Evolutionary conservation across 2,329 filamentous ascomycete species (phyloP), one percentile per base, ranked within the genome.

Genomic region (Hypoxylon sp.): DNA sequence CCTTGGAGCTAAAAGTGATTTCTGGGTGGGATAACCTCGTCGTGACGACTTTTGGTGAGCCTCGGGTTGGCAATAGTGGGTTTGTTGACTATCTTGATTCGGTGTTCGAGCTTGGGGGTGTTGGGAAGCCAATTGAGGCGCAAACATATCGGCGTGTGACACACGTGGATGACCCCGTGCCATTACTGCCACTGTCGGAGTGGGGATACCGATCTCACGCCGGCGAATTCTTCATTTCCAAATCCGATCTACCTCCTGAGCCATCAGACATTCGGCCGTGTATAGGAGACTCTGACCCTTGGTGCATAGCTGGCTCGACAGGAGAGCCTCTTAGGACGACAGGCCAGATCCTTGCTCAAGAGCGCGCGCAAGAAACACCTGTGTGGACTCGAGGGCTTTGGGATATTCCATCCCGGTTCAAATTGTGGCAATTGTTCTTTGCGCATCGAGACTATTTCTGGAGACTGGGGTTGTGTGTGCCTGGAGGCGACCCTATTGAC

Each of bases 401-500:
- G 13, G 90, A 80, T 84, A 87, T 82, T 79, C 90, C 75, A 77
- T 86, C 72, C 75, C 79, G 87, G 79, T 79, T 94, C 74, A 92
- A 91, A 79, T 86, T 97, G n/a, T 97, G 95, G 93, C 89, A 97
- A 80, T 82, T 98, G 6, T 91, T 98, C 76, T 97, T 97, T 79
- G 92, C 94, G 0, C 96, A 99, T 81, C 85, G 96, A 42, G 96
- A 99, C 81, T 99, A 99, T 80, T 98, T 99, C 80, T 97, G 93
- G 93, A 87, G 96, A 62, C 80, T 99, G 58, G 96, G 96, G 0
- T 82, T 98, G 32, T 99, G 96, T 81, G 84, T 98, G 1, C 94
- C 95, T 0, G 92, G 92, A 11, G 92, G 92, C 11, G 91, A 92
- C 77, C 90, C 90, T 2, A 82, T 84, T 50, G 87, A 92, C 72